Conservation (phyloP, 352 stramenopile genomes). For the Peronospora belbahrii region DNA sequence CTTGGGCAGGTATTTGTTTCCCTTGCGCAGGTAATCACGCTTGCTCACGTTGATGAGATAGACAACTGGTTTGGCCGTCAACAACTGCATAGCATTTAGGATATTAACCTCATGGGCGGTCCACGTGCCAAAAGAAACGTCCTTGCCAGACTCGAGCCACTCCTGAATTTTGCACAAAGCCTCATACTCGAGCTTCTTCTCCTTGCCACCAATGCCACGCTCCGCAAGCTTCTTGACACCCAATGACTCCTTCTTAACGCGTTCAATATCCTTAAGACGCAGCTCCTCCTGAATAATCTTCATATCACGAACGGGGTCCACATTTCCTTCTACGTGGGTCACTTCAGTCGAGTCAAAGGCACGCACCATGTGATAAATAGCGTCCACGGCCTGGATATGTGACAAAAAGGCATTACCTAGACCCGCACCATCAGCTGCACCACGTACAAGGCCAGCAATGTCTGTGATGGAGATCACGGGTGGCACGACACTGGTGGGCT, state of each 20-base stretch:
- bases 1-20: slow-evolving; percentile 96
- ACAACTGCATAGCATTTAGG: slow-evolving; percentile 88
- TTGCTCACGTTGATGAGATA: slow-evolving; percentile 99
- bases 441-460: slow-evolving; percentile 98
- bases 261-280: slow-evolving; percentile 94
- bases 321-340: slow-evolving; percentile 98
- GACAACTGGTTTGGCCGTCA: slow-evolving; percentile 94
- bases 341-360: slow-evolving; percentile 97
- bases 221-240: slow-evolving; percentile 86
- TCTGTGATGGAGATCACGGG: slow-evolving; percentile 98
- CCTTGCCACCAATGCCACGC: slow-evolving; percentile 85
- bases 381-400: slow-evolving; percentile 98
- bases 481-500: slow-evolving; percentile 91
- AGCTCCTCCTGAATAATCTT: slow-evolving; percentile 98
- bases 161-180: slow-evolving; percentile 74
- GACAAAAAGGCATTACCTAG: slow-evolving; percentile 99
- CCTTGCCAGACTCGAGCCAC: slow-evolving; percentile 82
- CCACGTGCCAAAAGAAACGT: slow-evolving; percentile 89
- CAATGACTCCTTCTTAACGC: slow-evolving; percentile 69
- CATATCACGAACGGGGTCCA: slow-evolving; percentile 98
- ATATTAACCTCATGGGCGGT: slow-evolving; percentile 83
- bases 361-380: slow-evolving; percentile 96
- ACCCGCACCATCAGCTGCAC: slow-evolving; percentile 94
- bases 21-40: slow-evolving; percentile 97
- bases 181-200: slow-evolving; percentile 94